Evolutionary conservation across 371 early-diverging fungal species (phyloP).

Genomic region (Funneliformis caledonium): DNA sequence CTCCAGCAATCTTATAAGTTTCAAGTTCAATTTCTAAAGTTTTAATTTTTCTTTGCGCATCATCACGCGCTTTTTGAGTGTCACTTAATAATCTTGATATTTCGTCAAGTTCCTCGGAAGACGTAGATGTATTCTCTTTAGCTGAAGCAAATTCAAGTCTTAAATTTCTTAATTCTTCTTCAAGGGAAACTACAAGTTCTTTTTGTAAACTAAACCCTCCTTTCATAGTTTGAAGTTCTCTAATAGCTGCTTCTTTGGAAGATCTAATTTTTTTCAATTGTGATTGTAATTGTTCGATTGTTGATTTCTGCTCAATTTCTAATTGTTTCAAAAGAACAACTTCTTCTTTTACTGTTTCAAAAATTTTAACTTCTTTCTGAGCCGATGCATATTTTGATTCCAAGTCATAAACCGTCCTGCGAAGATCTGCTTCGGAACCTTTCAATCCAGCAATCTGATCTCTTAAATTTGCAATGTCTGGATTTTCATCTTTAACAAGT

Average conservation of each 20-base stretch:
- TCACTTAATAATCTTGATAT: constrained; percentile 12
- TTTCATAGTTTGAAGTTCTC: constrained; percentile 34
- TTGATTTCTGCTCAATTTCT: constrained; percentile 6
- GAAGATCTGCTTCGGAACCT: constrained; percentile 9
- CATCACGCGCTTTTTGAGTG: constrained; percentile 23
- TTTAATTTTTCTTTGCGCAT: constrained; percentile 4
- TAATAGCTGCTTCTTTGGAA: background rate
- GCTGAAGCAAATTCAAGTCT: constrained; percentile 21
- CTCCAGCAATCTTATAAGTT: constrained; percentile 28
- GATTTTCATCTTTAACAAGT: constrained; percentile 25
- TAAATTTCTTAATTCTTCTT: constrained; percentile 20
- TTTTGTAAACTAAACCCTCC: constrained; percentile 32
- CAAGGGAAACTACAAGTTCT: constrained; percentile 11
- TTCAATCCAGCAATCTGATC: background rate
- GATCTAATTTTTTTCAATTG: constrained; percentile 17
- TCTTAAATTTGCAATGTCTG: background rate
- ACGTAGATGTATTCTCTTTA: background rate
- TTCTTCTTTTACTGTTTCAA: constrained; percentile 24
- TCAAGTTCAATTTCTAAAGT: constrained; percentile 31
- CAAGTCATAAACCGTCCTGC: constrained; percentile 11
- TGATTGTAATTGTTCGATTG: constrained; percentile 31
- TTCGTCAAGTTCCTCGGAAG: constrained; percentile 24
- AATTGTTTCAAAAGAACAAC: constrained; percentile 13
- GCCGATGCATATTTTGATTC: constrained; percentile 15
- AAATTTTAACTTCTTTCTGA: constrained; percentile 21